phyloP scores from a whole-genome alignment of 2,329 filamentous ascomycete species.

The Xylariaceae sp. region DNA sequence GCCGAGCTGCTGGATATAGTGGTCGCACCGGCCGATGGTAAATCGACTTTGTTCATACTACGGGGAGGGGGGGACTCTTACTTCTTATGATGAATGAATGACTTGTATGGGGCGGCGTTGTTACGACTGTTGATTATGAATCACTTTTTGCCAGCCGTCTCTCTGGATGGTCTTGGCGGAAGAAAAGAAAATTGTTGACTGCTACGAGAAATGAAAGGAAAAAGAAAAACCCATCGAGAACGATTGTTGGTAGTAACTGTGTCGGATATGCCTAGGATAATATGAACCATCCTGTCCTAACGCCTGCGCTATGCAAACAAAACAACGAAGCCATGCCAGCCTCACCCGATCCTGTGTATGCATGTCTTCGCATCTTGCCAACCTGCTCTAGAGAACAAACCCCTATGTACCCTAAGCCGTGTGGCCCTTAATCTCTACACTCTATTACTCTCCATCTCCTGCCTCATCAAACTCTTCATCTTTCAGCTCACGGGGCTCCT shows the following conservation, averaged over 20 bases:
- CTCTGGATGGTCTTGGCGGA: background rate
- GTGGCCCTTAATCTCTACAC: no score
- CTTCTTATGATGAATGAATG: constrained; percentile 11
- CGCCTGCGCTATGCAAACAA: constrained; percentile 30
- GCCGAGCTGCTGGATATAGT: constrained; percentile 15
- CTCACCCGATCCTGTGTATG: background rate
- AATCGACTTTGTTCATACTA: no score
- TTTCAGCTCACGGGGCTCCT: constrained; percentile 33
- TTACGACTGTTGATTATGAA: constrained; percentile 13
- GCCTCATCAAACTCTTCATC: constrained; percentile 31
- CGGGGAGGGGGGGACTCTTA: no score
- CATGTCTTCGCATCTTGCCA: background rate
- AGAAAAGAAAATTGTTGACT: background rate
- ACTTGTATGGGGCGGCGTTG: constrained; percentile 11
- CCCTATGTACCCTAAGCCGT: no score
- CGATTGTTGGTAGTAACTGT: constrained; percentile 3
- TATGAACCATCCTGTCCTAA: constrained; percentile 11
- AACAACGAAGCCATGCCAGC: constrained; percentile 15
- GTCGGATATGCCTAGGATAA: constrained; percentile 13
- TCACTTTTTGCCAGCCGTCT: background rate
- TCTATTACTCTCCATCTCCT: constrained; percentile 4
- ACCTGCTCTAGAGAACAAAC: background rate
- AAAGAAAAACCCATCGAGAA: background rate
- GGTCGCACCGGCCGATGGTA: constrained; percentile 10
- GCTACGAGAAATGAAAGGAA: background rate